Conservation (phyloP, 805 yeast species). For the Schwanniomyces polymorphus region DNA sequence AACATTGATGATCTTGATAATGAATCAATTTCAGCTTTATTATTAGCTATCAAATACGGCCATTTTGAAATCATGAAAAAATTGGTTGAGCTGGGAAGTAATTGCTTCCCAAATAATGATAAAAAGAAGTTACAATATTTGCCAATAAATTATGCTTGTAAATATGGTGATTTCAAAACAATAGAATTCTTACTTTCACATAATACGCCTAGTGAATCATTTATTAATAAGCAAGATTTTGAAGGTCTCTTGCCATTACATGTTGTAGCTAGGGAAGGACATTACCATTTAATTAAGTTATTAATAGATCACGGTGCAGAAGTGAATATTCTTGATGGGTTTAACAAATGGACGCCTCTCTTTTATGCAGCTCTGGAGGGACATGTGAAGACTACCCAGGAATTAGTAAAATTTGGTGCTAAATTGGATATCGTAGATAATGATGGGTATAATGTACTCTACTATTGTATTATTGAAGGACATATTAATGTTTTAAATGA, state of each 20-base stretch:
- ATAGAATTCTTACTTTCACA: slow-evolving; percentile 60
- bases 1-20: slow-evolving; percentile 59
- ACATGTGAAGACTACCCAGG: slow-evolving; percentile 65
- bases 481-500: slow-evolving; percentile 78
- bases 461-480: slow-evolving; percentile 94
- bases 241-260: slow-evolving; percentile 90
- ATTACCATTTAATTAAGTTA: slow-evolving; percentile 63
- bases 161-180: slow-evolving; percentile 72
- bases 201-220: slow-evolving; percentile 19
- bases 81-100: slow-evolving; percentile 34
- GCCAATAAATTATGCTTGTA: slow-evolving; percentile 86
- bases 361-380: slow-evolving; percentile 91
- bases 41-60: slow-evolving; percentile 73
- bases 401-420: slow-evolving; percentile 74
- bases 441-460: slow-evolving; percentile 75
- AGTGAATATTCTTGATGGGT: slow-evolving; percentile 76
- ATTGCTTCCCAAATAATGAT: slow-evolving; percentile 45
- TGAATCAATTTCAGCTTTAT: slow-evolving; percentile 78
- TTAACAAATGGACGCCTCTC: slow-evolving; percentile 92
- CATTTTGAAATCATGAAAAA: slow-evolving; percentile 45
- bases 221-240: slow-evolving; percentile 63
- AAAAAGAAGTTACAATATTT: slow-evolving; percentile 60
- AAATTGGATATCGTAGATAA: slow-evolving; percentile 68
- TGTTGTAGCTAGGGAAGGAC: slow-evolving; percentile 84
- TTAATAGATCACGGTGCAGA: slow-evolving; percentile 69